Base-by-base conservation (phyloP, 805 yeast genomes). In the Debaryomyces castellii region DNA sequence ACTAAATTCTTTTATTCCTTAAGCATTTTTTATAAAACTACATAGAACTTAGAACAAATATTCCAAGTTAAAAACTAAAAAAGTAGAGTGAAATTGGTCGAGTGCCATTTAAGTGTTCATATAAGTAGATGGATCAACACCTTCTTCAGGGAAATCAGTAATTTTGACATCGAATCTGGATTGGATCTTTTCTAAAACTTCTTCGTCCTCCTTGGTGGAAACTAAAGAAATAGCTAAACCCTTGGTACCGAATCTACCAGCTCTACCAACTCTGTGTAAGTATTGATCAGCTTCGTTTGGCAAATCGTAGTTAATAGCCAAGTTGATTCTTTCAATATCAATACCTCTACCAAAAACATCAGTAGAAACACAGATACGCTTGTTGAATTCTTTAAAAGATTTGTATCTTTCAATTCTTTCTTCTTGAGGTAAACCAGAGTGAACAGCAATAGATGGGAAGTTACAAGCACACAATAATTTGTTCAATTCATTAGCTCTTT, bases 311-410 rank as follows among this genome's bases (percentile, higher is more conserved):
- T 92, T 94, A 78, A 92, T 90, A 51, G 99, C 99, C 69, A 92
- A 76, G 75, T 92, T 92, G 74, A 92, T 92, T 77, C 99, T 89
- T 80, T 92, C 99, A 58, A 92, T 92, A 81, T 92, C 99, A 62
- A 92, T 94, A 78, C 99, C 99, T 81, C 99, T 90, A 66, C 99
- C 99, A 56, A 92, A 92, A 44, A 92, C 97, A 74, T 92, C 99
- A 48, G 99, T 92, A 47, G 97, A 85, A 44, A 92, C 98, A 80
- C 98, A 94, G 64, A 92, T 94, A 76, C 99, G 90, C 78, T 90
- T 91, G 81, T 91, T 90, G 78, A 92, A 94, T 74, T 92, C 98
- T 75, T 92, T 92, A 81, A 92, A 92, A 51, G 89, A 83, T 74
- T 88, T 90, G 80, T 94, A 92, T 68, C 96, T 85, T 50, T 88